Evolutionary conservation across 106 monocot species (phyloP), one percentile per base, ranked within the genome.

Genomic region (Allium cepa): DNA sequence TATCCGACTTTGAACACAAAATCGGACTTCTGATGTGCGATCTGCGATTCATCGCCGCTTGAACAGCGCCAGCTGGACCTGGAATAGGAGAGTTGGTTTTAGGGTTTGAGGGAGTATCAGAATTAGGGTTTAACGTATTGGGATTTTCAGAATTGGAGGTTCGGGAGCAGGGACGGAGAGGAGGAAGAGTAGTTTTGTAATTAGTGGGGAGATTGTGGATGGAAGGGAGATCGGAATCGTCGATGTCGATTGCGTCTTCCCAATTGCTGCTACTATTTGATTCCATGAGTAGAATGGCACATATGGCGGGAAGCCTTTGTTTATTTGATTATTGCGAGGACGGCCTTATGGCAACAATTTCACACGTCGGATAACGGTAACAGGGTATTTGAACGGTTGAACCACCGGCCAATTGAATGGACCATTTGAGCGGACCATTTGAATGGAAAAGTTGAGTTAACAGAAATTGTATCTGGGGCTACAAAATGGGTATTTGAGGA

Each of bases 11-110:
- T 49, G 49, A 65, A 46, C 49, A 58, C 7, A 62, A 14, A 64
- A 17, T 1, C 1, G 36, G 22, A 9, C 60, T 49, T 45, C 36
- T 2, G 11, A 61, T 46, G 48, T 46, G 49, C 4, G 49, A 17
- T 63, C 46, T 68, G 11, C 86, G 78, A 71, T 69, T 80, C 81
- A 87, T 81, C 49, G 81, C 68, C 9, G 80, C 71, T 69, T 91
- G 91, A 9, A 87, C 71, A 6, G 74, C 57, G 17, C 86, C 91
- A 52, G 84, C 91, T 17, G 91, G 84, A 7, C 91, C 91, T 11
- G 91, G 91, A 64, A 91, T 91, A 67, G 61, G 61, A 28, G 62
- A 68, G 50, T 47, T 2, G 48, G 75, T 4, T 14, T 18, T 11
- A 15, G 58, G 46, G 15, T 46, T 26, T 46, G 59, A 18, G 14